Evolutionary conservation across 164 flowering plant species (phyloP), one percentile per base, ranked within the genome.

Genomic region (Amborella trichopoda): DNA sequence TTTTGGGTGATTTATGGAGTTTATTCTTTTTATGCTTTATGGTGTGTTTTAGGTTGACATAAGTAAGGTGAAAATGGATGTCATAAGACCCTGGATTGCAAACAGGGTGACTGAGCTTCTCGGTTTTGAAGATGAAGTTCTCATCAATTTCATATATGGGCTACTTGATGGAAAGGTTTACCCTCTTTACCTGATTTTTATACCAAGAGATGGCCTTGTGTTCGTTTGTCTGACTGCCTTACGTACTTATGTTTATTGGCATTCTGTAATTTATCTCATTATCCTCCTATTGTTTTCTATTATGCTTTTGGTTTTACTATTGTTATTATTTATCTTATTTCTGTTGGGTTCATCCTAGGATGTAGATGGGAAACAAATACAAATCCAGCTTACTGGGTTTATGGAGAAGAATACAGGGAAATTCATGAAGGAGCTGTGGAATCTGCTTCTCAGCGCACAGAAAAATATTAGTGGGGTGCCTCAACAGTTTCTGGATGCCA

Each of bases 361-460:
- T 22, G 83, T 88, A 52, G 90, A 93, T 69, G 99, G 99, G 40
- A 88, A 93, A 69, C 76, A 74, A 61, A 59, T 93, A 39, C 99
- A 93, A 47, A 93, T 93, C 48, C 71, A 77, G 36, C 70, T 93
- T 2, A 93, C 96, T 43, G 96, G 99, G 18, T 93, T 93, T 58
- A 93, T 93, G 96, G 99, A 93, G 68, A 93, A 87, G 52, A 85
- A 85, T 53, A 88, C 94, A 18, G 96, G 80, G 4, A 93, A 83
- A 69, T 93, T 93, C 63, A 93, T 93, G 99, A 93, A 76, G 61
- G 95, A 93, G 64, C 90, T 93, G 4, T 93, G 99, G 96, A 37
- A 60, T 1, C 80, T 82, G 49, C 87, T 93, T 40, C 70, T 88
- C 14, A 93, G 94, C 67, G 99, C 94, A 3, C 80, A 93, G 63